Evolutionary conservation across 495 filamentous ascomycete genomes (phyloP).

Genomic region (Penicillium steckii): DNA sequence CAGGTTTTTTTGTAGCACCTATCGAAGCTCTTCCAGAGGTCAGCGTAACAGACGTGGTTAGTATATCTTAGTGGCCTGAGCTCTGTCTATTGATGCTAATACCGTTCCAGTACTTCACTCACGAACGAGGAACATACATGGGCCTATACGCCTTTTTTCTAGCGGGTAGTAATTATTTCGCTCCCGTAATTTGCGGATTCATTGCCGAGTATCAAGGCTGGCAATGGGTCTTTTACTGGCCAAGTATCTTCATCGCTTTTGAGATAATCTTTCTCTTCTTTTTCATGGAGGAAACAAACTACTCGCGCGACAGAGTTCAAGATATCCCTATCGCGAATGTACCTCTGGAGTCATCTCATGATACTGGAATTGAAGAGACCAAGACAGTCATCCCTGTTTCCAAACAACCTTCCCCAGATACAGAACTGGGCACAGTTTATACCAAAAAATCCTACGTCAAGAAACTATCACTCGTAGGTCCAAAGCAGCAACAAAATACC

Average conservation of each 20-base stretch:
- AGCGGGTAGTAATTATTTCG: constrained; percentile 63
- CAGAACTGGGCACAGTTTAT: constrained; percentile 26
- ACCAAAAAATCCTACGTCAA: constrained; percentile 47
- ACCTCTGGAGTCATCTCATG: constrained; percentile 6
- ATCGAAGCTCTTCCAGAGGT: constrained; percentile 64
- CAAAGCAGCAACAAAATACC: constrained; percentile 49
- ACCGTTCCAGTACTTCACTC: constrained; percentile 57
- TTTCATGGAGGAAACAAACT: constrained; percentile 72
- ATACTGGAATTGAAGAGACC: constrained; percentile 13
- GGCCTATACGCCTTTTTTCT: constrained; percentile 63
- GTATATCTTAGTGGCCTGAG: not conserved
- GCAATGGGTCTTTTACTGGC: constrained; percentile 65
- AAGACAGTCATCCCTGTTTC: constrained; percentile 20
- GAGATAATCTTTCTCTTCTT: constrained; percentile 61
- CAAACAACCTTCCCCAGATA: constrained; percentile 7
- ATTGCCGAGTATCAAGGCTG: constrained; percentile 64
- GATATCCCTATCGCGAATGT: constrained; percentile 10
- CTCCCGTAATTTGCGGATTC: constrained; percentile 65
- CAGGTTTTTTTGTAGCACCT: constrained; percentile 64
- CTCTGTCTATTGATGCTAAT: not conserved
- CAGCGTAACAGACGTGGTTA: constrained; percentile 57
- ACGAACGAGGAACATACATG: constrained; percentile 64
- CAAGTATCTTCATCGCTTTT: constrained; percentile 57
- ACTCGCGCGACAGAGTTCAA: constrained; percentile 35
- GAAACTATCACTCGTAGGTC: constrained; percentile 51